Evolutionary conservation across 495 filamentous ascomycete genomes (phyloP).

Genomic region (Chaetomium tenue): DNA sequence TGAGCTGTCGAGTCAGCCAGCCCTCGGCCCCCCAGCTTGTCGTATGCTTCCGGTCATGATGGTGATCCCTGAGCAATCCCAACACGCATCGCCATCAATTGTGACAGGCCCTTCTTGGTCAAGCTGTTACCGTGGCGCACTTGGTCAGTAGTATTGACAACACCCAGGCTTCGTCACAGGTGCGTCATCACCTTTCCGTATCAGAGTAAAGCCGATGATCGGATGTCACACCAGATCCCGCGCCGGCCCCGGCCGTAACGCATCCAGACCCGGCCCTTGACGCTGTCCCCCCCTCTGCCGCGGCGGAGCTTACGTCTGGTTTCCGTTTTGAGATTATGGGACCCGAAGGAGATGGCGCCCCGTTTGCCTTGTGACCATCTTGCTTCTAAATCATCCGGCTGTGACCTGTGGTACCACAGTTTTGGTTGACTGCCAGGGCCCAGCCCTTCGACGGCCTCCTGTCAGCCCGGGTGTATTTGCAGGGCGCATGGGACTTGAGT

Average conservation of each 20-base stretch:
- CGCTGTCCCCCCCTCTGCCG: neutral
- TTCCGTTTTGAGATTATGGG: neutral
- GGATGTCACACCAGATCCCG: conserved; percentile 3
- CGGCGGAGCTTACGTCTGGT: neutral
- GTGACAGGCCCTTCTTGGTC: neutral
- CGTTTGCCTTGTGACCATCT: neutral
- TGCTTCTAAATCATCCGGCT: neutral
- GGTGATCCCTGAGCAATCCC: neutral
- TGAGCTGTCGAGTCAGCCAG: neutral
- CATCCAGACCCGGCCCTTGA: conserved; percentile 7
- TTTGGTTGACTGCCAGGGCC: neutral
- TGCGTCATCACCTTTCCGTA: neutral
- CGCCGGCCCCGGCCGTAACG: conserved; percentile 23
- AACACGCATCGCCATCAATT: no score
- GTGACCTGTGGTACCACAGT: neutral
- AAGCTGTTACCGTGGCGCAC: neutral
- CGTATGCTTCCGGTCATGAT: neutral
- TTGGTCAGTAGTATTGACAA: neutral
- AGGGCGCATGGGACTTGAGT: conserved; percentile 32
- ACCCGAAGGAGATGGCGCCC: neutral
- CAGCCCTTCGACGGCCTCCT: neutral
- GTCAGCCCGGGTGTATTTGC: neutral
- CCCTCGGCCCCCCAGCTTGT: no score
- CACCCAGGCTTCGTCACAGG: no score
- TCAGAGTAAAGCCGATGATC: neutral